Evolutionary conservation across 805 yeast species (phyloP).

Genomic region (Lipomyces starkeyi): DNA sequence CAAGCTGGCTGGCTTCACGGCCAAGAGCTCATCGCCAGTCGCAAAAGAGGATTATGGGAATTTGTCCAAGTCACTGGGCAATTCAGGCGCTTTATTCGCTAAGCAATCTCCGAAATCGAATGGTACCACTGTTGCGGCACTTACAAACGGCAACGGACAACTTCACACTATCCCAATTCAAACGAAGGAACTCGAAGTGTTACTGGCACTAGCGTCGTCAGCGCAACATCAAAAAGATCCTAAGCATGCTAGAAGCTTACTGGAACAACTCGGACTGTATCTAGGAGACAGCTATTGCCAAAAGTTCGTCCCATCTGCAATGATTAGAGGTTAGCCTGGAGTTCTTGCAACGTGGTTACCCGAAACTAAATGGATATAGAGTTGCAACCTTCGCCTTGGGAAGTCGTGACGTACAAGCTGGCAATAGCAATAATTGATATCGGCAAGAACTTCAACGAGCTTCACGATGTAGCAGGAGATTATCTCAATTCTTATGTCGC

Average conservation of each 20-base stretch:
- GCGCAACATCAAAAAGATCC: constrained; percentile 48
- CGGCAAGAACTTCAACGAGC: constrained; percentile 43
- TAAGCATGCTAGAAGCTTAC: constrained; percentile 52
- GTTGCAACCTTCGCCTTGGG: constrained; percentile 53
- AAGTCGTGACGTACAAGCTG: constrained; percentile 48
- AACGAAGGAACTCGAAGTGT: constrained; percentile 55
- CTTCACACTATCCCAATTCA: constrained; percentile 25
- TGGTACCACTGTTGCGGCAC: constrained; percentile 34
- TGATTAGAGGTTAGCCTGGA: constrained; percentile 33
- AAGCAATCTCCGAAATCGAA: constrained; percentile 32
- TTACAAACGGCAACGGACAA: constrained; percentile 33
- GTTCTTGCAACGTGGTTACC: background rate
- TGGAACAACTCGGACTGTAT: constrained; percentile 55
- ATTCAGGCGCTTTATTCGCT: constrained; percentile 40
- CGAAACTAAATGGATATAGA: constrained; percentile 20
- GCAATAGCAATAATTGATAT: constrained; percentile 44
- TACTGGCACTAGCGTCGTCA: constrained; percentile 61
- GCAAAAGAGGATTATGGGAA: constrained; percentile 36
- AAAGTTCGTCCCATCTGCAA: constrained; percentile 46
- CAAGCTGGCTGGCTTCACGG: constrained; percentile 48
- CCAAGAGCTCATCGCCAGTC: constrained; percentile 36
- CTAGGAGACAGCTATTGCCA: constrained; percentile 55
- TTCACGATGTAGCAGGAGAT: constrained; percentile 40
- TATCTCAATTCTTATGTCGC: constrained; percentile 41
- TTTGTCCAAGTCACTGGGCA: constrained; percentile 41